Evolutionary conservation across 495 filamentous ascomycete genomes (phyloP).

Genomic region (Pyrenula massariospora): DNA sequence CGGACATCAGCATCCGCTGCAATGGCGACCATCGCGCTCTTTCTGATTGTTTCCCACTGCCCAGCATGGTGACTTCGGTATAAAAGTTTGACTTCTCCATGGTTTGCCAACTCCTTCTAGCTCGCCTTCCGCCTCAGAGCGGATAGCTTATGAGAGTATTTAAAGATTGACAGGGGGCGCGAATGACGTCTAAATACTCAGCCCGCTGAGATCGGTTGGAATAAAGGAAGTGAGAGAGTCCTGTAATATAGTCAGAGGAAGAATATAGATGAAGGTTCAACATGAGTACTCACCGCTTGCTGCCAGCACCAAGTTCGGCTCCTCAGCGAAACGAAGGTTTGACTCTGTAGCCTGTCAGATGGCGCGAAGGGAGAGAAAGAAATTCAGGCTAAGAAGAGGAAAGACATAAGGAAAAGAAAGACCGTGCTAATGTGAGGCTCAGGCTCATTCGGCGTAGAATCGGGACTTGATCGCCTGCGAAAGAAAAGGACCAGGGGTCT

Average conservation of each 20-base stretch:
- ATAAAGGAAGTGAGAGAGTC: neutral
- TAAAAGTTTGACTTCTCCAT: neutral
- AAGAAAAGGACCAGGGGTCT: neutral
- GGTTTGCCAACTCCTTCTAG: neutral
- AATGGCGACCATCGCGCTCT: conserved; percentile 59
- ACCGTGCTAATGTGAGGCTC: neutral
- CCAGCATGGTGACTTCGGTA: conserved; percentile 1
- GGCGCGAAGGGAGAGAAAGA: neutral
- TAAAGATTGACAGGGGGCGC: neutral
- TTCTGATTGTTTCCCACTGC: conserved; percentile 30
- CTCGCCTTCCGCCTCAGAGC: neutral
- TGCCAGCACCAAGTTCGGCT: neutral
- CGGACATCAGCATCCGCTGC: conserved; percentile 55
- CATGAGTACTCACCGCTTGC: neutral
- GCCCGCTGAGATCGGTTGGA: neutral
- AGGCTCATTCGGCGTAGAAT: neutral
- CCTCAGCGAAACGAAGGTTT: neutral
- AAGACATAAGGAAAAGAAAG: neutral
- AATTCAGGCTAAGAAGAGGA: neutral
- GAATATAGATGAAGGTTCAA: neutral
- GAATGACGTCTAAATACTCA: neutral
- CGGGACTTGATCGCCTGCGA: neutral
- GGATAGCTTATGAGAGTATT: neutral
- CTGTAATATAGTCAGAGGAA: neutral
- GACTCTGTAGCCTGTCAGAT: neutral